Base-by-base conservation (phyloP, 352 stramenopile genomes). In the Pythium phragmiticola region DNA sequence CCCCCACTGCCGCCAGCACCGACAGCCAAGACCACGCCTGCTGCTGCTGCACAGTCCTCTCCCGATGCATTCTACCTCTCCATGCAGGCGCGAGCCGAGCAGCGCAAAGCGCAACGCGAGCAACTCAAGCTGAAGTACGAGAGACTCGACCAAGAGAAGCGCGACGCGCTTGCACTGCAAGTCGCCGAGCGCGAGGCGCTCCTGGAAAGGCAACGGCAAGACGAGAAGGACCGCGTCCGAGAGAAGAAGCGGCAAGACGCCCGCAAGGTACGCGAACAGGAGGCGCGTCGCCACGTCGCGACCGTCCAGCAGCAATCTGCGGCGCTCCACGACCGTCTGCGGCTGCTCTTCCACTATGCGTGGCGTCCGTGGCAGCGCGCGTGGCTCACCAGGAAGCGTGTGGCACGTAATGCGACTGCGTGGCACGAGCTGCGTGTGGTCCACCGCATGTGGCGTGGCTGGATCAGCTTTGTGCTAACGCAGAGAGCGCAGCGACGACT, bases 91-190 rank as follows among this genome's bases (percentile, higher is more conserved):
- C 78, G 80, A 7, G 74, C 80, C 9, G 57, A 57, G n/a, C 69
- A 87, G 51, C 75, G 82, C 7, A 89, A 88, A 37, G 51, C 71
- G 63, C 78, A 79, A 28, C 78, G 82, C 19, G 77, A 87, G 34
- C 48, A 77, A 33, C 65, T 91, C 19, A 75, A 72, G 53, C 68
- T 65, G 21, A 82, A 72, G 39, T 89, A 91, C 49, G 78, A 83
- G 53, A 60, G 74, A 11, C 56, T 72, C 19, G 75, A 88, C 34
- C 76, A 75, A 23, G 71, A 77, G n/a, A 88, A 82, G 53, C 69
- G 63, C 42, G 60, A 82, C 33, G 55, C 69, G 11, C 57, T 81
- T 7, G 75, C 73, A 23, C 53, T 66, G 47, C 67, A 86, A 60
- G 60, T 78, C 2, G 75, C 68, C 2, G 76, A 85, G 52, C 74